These are phyloP conservation scores for Stephania cephalantha DNA, from an alignment of 164 flowering plant species.

Conservation along the genomic window DNA sequence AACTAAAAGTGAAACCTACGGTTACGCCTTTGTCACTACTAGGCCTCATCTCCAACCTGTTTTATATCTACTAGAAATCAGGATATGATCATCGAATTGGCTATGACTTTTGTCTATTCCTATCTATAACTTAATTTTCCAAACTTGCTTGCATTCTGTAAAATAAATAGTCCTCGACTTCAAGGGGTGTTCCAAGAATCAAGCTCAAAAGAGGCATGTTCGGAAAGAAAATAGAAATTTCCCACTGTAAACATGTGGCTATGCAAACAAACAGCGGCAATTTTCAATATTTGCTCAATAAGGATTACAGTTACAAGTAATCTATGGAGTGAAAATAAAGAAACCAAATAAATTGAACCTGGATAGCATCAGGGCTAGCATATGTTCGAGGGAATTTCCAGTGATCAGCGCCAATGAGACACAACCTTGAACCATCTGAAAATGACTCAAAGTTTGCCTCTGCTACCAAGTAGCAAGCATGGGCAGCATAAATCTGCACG, in stretches of 20 bases:
- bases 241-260: background rate
- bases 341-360: conserved; percentile 38
- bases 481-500: conserved; percentile 76
- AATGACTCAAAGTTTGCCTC: conserved; percentile 87
- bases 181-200: background rate
- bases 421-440: conserved; percentile 87
- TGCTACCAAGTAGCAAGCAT: conserved; percentile 90
- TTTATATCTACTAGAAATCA: background rate
- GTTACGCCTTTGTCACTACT: background rate
- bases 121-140: background rate
- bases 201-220: background rate
- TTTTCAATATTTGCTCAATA: background rate
- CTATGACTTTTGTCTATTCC: background rate
- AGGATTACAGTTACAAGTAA: background rate
- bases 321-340: background rate
- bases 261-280: background rate
- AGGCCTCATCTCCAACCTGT: background rate
- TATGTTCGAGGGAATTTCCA: conserved; percentile 89
- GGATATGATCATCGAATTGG: background rate
- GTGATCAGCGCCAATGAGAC: conserved; percentile 96
- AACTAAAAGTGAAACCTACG: background rate
- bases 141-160: background rate
- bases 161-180: background rate
- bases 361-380: conserved; percentile 95
- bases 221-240: background rate